Conservation (phyloP, 768 basidiomycete species). For the Lactarius trivialis region DNA sequence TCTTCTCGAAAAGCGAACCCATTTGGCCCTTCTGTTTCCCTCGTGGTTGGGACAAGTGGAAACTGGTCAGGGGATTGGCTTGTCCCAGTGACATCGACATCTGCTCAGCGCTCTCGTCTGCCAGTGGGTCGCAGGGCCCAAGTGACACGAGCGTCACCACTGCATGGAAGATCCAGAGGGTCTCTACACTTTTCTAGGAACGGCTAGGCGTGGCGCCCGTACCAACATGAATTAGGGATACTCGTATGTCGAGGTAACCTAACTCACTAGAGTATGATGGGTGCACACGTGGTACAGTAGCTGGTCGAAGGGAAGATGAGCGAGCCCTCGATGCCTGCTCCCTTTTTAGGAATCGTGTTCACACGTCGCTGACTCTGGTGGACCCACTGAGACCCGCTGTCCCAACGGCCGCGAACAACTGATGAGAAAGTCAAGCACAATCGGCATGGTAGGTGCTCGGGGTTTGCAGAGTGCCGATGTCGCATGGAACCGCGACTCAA, state of each 20-base stretch:
- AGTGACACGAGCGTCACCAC: neutral
- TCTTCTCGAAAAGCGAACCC: constrained; percentile 5
- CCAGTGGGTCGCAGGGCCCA: neutral
- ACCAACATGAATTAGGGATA: neutral
- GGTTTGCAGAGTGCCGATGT: neutral
- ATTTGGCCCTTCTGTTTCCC: constrained; percentile 1
- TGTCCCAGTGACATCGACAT: neutral
- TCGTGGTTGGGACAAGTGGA: neutral
- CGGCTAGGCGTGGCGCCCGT: constrained; percentile 9
- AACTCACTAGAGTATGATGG: neutral
- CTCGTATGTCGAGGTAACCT: neutral
- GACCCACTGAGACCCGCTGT: neutral
- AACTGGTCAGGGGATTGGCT: neutral
- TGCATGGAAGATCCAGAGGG: neutral
- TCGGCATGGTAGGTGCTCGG: neutral
- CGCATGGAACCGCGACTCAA: too few relatives aligned
- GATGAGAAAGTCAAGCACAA: neutral
- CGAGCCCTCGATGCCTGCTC: neutral
- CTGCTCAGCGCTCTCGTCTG: neutral
- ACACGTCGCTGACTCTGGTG: neutral
- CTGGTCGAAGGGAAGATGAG: neutral
- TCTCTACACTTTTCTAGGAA: neutral
- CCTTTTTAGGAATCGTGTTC: neutral
- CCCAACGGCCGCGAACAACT: neutral
- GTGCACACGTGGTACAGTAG: constrained; percentile 4